Percentiles rank a stretch among this genome's conserved stretches.
These are phyloP conservation scores for Aspergillus biplanus DNA, from an alignment of 495 filamentous ascomycete species.

Conservation along the genomic window DNA sequence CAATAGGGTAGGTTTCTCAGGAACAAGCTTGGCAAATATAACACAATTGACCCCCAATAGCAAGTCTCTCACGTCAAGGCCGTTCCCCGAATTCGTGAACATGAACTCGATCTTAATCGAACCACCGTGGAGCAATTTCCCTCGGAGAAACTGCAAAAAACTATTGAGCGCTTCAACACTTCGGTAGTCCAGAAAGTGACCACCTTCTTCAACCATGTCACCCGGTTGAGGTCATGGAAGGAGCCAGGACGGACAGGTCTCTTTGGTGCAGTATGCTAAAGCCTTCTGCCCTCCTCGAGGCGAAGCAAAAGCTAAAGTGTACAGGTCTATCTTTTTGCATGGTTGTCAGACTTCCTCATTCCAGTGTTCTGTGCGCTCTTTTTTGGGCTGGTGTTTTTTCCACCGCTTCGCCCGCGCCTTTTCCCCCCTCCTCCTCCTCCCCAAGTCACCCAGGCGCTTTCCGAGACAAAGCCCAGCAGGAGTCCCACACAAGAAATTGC, in stretches of 20 bases:
- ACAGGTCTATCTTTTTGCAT: conserved; percentile 72
- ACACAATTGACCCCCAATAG: conserved; percentile 39
- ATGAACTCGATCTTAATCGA: conserved; percentile 78
- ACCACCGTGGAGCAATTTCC: conserved; percentile 85
- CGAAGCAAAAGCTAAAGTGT: neutral
- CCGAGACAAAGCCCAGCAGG: conserved; percentile 14
- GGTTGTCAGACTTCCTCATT: conserved; percentile 70
- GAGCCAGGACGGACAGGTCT: conserved; percentile 69
- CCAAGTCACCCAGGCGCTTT: neutral
- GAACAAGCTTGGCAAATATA: neutral
- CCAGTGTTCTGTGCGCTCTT: conserved; percentile 60
- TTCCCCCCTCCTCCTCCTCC: neutral
- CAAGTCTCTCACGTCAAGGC: conserved; percentile 90
- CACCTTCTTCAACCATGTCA: conserved; percentile 71
- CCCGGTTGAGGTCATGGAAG: conserved; percentile 77
- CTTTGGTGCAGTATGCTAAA: conserved; percentile 66
- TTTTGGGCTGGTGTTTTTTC: conserved; percentile 62
- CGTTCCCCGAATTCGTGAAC: conserved; percentile 45
- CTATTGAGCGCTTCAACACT: conserved; percentile 82
- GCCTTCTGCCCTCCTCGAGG: conserved; percentile 10
- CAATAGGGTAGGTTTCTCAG: conserved; percentile 64
- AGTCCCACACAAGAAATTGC: neutral
- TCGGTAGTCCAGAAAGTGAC: conserved; percentile 72
- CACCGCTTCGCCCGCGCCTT: neutral
- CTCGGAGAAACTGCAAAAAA: conserved; percentile 80